phyloP scores from a whole-genome alignment of 2,329 filamentous ascomycete genomes.

The Biscogniauxia sp. region DNA sequence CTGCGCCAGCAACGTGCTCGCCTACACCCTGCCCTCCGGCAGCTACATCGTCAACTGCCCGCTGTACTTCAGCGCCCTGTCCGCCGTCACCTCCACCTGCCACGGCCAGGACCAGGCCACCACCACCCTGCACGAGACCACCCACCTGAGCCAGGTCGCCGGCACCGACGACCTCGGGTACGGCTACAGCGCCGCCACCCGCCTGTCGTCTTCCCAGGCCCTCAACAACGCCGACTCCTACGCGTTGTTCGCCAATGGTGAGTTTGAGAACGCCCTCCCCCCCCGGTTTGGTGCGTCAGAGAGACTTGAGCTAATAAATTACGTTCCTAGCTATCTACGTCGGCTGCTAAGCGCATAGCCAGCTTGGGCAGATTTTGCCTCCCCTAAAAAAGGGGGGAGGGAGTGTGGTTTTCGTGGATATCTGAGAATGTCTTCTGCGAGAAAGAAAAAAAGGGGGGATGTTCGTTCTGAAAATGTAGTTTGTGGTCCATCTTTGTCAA shows the following conservation, averaged over 20 bases:
- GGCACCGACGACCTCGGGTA: slow-evolving; percentile 61
- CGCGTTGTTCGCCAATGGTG: slow-evolving; percentile 44
- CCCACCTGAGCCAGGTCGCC: slow-evolving; percentile 56
- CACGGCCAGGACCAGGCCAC: slow-evolving; percentile 65
- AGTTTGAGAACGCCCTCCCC: too few relatives aligned
- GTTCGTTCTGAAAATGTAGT: too few relatives aligned
- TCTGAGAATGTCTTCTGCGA: too few relatives aligned
- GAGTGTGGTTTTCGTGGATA: too few relatives aligned
- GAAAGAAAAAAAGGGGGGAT: neutral
- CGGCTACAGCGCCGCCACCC: slow-evolving; percentile 48
- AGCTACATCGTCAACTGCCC: slow-evolving; percentile 62
- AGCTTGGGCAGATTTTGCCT: neutral
- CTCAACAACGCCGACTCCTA: slow-evolving; percentile 65
- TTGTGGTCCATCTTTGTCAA: too few relatives aligned
- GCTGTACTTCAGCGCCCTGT: slow-evolving; percentile 55
- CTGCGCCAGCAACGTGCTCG: slow-evolving; percentile 53
- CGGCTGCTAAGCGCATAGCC: slow-evolving; percentile 35
- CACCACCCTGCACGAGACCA: slow-evolving; percentile 64
- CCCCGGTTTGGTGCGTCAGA: neutral
- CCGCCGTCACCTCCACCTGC: slow-evolving; percentile 49
- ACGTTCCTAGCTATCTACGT: slow-evolving; percentile 32
- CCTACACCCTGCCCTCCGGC: slow-evolving; percentile 56
- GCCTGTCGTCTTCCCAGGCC: slow-evolving; percentile 48
- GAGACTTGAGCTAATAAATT: slow-evolving; percentile 3
- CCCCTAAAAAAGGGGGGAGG: neutral